Percentiles rank a stretch among this genome's conserved stretches.
Conservation (phyloP, 345 rosid species). For the Excoecaria agallocha region DNA sequence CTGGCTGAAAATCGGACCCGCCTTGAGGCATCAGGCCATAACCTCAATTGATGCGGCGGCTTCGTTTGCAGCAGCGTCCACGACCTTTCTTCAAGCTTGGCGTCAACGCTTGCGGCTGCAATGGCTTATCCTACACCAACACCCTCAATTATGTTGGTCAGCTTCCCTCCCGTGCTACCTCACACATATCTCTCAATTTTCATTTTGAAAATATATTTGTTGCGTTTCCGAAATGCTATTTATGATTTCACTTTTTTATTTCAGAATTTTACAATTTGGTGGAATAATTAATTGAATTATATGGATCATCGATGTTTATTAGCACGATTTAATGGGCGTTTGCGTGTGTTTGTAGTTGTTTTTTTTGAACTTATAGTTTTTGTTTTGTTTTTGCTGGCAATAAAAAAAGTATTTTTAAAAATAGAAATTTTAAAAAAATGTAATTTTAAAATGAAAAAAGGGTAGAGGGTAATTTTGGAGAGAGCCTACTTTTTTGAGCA, state of each 20-base stretch:
- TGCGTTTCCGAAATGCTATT: no score
- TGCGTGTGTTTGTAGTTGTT: no score
- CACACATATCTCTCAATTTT: background rate
- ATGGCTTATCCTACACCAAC: constrained; percentile 73
- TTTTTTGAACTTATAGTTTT: no score
- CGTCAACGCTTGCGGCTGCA: constrained; percentile 83
- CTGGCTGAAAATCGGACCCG: constrained; percentile 46
- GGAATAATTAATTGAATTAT: background rate
- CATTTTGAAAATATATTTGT: background rate
- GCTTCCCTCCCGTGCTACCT: no score
- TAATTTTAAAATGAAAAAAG: no score
- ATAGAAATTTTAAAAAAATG: no score
- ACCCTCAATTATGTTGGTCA: constrained; percentile 79
- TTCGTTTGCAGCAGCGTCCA: constrained; percentile 56
- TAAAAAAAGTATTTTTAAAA: no score
- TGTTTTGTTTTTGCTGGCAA: no score
- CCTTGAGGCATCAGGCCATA: constrained; percentile 55
- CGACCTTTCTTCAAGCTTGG: constrained; percentile 70
- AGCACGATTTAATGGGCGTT: no score
- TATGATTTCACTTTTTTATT: background rate
- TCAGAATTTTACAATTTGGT: background rate
- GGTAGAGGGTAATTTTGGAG: no score
- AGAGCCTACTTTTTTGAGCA: no score
- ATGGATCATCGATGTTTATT: no score
- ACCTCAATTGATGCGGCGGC: constrained; percentile 67